A percentile compares a stretch with the other conserved stretches of the same genome.
Conservation (phyloP, 805 yeast species). For the Tetrapisispora nanseiensis region DNA sequence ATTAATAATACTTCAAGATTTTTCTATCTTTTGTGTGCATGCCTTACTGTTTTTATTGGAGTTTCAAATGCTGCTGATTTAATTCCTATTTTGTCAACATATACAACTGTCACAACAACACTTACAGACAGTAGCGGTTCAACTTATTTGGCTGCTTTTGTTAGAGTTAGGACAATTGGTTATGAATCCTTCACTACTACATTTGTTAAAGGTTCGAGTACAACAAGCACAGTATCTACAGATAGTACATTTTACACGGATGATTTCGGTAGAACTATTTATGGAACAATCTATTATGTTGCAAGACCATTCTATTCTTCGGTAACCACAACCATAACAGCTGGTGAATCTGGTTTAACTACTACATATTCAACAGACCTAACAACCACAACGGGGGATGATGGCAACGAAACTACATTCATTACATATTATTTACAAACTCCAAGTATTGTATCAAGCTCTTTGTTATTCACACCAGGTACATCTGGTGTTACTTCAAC, state of each 20-base stretch:
- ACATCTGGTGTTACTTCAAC: slow-evolving; percentile 2
- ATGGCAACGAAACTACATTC: slow-evolving; percentile 1
- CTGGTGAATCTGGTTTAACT: slow-evolving; percentile 1
- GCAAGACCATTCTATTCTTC: not conserved
- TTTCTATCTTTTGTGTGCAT: not conserved
- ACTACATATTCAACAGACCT: slow-evolving; percentile 5
- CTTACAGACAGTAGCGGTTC: slow-evolving; percentile 1
- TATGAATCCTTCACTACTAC: not conserved
- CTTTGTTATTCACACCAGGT: not conserved
- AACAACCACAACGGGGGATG: slow-evolving; percentile 3
- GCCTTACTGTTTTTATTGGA: not conserved
- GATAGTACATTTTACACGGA: not conserved
- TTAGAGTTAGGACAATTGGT: not conserved
- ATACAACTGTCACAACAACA: not conserved
- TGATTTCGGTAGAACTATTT: not conserved
- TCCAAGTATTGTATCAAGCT: not conserved
- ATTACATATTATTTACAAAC: slow-evolving; percentile 4
- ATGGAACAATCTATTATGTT: slow-evolving; percentile 1
- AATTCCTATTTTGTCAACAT: not conserved
- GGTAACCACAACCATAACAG: not conserved
- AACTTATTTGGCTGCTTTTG: not conserved
- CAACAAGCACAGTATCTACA: slow-evolving; percentile 1
- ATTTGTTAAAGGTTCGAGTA: not conserved
- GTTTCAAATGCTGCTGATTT: not conserved
- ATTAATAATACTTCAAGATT: not conserved